These are phyloP conservation scores for Chondrus crispus DNA, from an alignment of 23 red algal species.

Conservation along the genomic window DNA sequence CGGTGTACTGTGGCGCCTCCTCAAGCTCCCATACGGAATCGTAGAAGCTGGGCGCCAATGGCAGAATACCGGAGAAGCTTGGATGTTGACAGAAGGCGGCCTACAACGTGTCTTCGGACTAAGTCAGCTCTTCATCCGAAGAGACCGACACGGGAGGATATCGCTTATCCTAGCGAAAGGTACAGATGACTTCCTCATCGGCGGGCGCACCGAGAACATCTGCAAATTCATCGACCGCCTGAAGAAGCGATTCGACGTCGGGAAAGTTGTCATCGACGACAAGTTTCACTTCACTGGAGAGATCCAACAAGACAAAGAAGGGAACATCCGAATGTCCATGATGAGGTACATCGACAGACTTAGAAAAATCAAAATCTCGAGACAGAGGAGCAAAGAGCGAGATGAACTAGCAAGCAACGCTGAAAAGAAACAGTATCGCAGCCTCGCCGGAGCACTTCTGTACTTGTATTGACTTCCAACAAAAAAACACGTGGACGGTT, in stretches of 20 bases:
- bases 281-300: background rate
- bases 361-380: background rate
- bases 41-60: background rate
- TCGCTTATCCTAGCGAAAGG: background rate
- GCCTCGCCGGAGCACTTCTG: constrained; percentile 17
- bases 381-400: background rate
- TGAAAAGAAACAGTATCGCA: background rate
- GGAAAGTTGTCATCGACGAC: background rate
- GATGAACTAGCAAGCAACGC: background rate
- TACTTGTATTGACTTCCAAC: too few relatives aligned
- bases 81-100: background rate
- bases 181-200: background rate
- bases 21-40: background rate
- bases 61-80: background rate
- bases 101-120: background rate
- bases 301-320: background rate
- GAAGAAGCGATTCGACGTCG: background rate
- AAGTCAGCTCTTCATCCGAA: background rate
- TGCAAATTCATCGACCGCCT: background rate
- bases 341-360: background rate
- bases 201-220: background rate
- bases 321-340: constrained; percentile 3
- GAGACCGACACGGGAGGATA: background rate
- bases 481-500: too few relatives aligned
- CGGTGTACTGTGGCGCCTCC: background rate